Conservation (phyloP, 306 rosid genomes). For the Astragalus glycyphyllos region DNA sequence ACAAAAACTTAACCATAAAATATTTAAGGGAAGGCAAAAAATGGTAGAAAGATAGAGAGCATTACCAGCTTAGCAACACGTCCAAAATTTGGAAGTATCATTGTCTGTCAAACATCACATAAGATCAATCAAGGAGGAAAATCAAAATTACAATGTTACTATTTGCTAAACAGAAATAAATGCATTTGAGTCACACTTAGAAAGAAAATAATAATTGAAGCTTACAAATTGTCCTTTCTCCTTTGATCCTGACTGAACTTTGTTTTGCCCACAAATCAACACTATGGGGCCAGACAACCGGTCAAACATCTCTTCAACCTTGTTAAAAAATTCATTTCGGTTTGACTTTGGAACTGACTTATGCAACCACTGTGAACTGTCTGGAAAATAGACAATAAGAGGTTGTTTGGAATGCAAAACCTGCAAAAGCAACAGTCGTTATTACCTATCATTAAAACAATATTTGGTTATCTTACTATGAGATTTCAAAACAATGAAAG, state of each 20-base stretch:
- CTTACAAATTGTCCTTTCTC: conserved; percentile 94
- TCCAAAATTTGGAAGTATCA: conserved; percentile 91
- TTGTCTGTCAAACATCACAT: conserved; percentile 62
- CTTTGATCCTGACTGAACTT: conserved; percentile 83
- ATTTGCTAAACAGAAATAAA: conserved; percentile 24
- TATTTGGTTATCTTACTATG: conserved; percentile 4
- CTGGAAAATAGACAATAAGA: conserved; percentile 94
- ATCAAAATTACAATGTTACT: conserved; percentile 20
- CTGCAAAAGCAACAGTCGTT: conserved; percentile 55
- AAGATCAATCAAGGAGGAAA: conserved; percentile 11
- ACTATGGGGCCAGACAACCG: conserved; percentile 82
- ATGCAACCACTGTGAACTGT: conserved; percentile 89
- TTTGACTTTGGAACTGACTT: conserved; percentile 82
- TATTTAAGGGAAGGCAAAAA: conserved; percentile 23
- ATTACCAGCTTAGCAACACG: conserved; percentile 93
- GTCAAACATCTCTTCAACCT: conserved; percentile 85
- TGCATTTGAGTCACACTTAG: conserved; percentile 10
- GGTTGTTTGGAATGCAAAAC: conserved; percentile 74
- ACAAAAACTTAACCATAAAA: background rate
- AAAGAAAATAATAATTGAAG: conserved; percentile 18
- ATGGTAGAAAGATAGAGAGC: conserved; percentile 34
- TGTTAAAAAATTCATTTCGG: conserved; percentile 73
- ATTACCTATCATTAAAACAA: conserved; percentile 25
- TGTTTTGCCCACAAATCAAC: conserved; percentile 95
- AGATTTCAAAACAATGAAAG: conserved; percentile 27